phyloP scores from a whole-genome alignment of 208 protist genomes.

The Crithidia acanthocephali region DNA sequence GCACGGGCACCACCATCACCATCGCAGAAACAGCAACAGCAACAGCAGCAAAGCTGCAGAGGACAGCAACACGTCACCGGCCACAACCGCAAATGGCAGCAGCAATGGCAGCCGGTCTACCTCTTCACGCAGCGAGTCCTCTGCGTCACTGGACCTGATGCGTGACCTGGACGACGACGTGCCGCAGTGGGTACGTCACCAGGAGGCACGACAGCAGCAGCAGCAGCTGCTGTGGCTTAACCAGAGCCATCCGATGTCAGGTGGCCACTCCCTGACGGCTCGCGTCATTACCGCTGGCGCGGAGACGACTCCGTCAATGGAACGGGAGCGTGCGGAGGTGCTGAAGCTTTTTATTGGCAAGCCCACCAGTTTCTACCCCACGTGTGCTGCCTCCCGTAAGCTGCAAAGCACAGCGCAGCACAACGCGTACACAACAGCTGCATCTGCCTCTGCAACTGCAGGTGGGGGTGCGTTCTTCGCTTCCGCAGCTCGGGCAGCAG shows the following conservation, averaged over 20 bases:
- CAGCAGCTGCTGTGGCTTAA: constrained; percentile 4
- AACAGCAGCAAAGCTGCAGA: background rate
- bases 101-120: too few relatives aligned
- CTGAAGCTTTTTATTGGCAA: constrained; percentile 22
- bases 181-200: constrained; percentile 26
- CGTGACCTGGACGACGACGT: constrained; percentile 32
- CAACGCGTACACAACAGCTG: too few relatives aligned
- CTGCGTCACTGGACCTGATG: constrained; percentile 3
- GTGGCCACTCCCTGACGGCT: background rate
- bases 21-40: background rate
- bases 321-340: background rate
- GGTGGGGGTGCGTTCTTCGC: too few relatives aligned
- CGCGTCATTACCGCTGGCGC: background rate
- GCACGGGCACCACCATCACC: background rate
- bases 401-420: background rate
- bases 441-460: too few relatives aligned
- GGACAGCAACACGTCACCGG: too few relatives aligned
- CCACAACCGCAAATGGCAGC: too few relatives aligned
- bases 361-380: constrained; percentile 19
- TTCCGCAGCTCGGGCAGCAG: background rate
- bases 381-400: constrained; percentile 22
- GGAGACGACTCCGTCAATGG: background rate
- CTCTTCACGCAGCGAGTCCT: background rate
- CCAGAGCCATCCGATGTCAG: background rate
- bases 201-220: constrained; percentile 15